A percentile compares a stretch with the other conserved stretches of the same genome.
Conservation (phyloP, 352 stramenopile species). For the Phytophthora ramorum region DNA sequence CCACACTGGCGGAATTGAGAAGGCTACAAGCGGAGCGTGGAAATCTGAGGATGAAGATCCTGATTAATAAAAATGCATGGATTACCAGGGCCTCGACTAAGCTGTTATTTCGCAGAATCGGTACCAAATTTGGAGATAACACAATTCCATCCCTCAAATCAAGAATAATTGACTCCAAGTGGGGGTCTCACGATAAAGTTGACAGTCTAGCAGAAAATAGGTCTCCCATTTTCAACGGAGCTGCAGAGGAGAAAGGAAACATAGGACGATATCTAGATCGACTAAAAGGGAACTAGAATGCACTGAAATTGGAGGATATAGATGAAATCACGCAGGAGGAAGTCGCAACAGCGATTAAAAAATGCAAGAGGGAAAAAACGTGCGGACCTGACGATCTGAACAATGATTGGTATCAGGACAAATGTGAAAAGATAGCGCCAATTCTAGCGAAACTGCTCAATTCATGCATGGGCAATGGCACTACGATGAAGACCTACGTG, state of each 20-base stretch:
- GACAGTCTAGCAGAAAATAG: slow-evolving; percentile 4
- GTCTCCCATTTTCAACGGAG: neutral
- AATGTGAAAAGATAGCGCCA: neutral
- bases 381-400: slow-evolving; percentile 1
- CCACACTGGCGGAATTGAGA: neutral
- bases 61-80: slow-evolving; percentile 2
- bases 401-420: slow-evolving; percentile 10
- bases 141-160: neutral
- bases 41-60: neutral
- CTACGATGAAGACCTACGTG: neutral
- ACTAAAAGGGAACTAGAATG: neutral
- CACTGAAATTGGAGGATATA: neutral
- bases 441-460: neutral
- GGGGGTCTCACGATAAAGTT: neutral
- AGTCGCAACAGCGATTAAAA: neutral
- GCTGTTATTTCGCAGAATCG: slow-evolving; percentile 1
- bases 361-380: slow-evolving; percentile 3
- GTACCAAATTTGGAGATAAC: slow-evolving; percentile 8
- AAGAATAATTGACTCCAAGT: neutral
- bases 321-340: slow-evolving; percentile 1
- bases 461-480: neutral
- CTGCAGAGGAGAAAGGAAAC: neutral
- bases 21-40: neutral
- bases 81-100: neutral
- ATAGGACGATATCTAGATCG: neutral